These are phyloP conservation scores for Tetragonia tetragonoides DNA, from an alignment of 148 eudicot species.

Conservation along the genomic window DNA sequence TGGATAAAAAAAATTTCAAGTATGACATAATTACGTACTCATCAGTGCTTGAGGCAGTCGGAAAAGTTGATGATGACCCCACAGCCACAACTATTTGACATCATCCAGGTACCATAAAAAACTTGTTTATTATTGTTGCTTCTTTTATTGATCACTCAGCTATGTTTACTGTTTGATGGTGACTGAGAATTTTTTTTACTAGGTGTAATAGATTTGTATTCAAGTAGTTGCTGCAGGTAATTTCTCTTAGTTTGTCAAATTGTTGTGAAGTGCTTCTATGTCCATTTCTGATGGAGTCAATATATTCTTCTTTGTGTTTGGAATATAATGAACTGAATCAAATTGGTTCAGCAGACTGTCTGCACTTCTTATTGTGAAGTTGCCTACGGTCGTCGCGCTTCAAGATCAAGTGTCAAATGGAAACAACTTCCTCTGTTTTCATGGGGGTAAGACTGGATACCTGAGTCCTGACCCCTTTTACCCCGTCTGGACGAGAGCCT, in stretches of 20 bases:
- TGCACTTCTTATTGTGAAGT: too few relatives aligned
- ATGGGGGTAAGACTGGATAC: too few relatives aligned
- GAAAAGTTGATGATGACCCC: constrained; percentile 67
- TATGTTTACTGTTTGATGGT: not conserved
- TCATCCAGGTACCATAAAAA: constrained; percentile 15
- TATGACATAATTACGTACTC: constrained; percentile 88
- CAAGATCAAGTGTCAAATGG: not conserved
- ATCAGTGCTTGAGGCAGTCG: constrained; percentile 95
- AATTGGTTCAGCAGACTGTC: too few relatives aligned
- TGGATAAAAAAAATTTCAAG: constrained; percentile 62
- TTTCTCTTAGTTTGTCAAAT: not conserved
- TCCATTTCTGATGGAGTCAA: too few relatives aligned
- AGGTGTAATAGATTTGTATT: not conserved
- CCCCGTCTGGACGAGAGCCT: too few relatives aligned
- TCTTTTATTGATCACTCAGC: not conserved
- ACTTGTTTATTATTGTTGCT: not conserved
- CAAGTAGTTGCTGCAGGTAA: not conserved
- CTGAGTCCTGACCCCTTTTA: too few relatives aligned
- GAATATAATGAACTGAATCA: too few relatives aligned
- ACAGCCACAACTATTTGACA: constrained; percentile 16
- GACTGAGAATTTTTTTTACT: not conserved
- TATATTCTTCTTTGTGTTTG: too few relatives aligned
- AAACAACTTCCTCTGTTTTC: too few relatives aligned
- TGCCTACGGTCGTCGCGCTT: too few relatives aligned
- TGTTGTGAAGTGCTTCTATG: too few relatives aligned